Base-by-base conservation (phyloP, 306 rosid species). In the Prunus mongolica region DNA sequence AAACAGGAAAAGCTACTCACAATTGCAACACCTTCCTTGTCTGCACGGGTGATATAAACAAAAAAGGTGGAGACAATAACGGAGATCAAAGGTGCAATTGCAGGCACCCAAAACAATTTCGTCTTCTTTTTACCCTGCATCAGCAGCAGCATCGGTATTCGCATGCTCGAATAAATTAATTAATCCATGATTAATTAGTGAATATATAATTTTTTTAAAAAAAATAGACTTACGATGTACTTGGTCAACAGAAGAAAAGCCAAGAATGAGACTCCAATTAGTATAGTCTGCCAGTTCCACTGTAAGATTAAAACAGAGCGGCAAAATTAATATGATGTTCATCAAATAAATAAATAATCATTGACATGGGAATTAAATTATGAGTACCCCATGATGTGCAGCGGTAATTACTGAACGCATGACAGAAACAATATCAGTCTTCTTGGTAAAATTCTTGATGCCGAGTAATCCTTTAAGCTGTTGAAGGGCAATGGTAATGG, bases 281-380 rank as follows among this genome's bases (percentile, higher is more conserved):
- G 69, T 72, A 90, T 84, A 19, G 98, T 92, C 80, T 85, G 69
- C 96, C 93, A 92, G 85, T 92, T 95, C 98, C 98, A 95, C 98
- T 95, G 96, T 51, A 75, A 38, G 44, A 20, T 72, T 15, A 50
- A 28, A 38, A 69, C 32, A 69, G 6, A 18, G 18, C 10, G 12
- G 22, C 10, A 28, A 68, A 52, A 52, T 52, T 52, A 52, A 38
- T 38, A 38, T 6, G 14, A 46, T 6, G 7, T 61, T 60, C 14
- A 24, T 57, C 18, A 47, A 10, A 65, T 65, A 25, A 34, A 32
- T 38, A 38, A 34, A 38, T 38, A 15, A 18, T 12, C 7, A 8
- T 11, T 38, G 32, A n/a, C 27, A 16, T 16, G 11, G 12, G 11
- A 25, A 22, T 58, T 38, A 16, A n/a, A 28, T 22, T 58, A 24